Conservation (phyloP, 2,329 filamentous ascomycete species). For the Venturia effusa region DNA sequence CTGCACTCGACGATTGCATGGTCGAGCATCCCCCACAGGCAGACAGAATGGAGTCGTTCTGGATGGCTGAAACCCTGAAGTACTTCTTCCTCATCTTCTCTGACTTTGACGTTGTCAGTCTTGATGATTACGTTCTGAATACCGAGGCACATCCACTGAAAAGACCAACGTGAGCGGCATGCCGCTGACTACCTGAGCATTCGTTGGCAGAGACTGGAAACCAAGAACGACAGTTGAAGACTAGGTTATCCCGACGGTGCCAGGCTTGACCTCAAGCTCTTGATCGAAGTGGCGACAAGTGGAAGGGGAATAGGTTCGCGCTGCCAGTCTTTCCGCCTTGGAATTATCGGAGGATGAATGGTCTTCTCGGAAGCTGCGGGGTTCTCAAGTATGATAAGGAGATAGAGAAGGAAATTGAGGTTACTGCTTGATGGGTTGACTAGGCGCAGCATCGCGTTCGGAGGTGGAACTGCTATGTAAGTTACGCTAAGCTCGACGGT, state of each 20-base stretch:
- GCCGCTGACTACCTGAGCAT: slow-evolving; percentile 29
- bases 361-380: too few species aligned
- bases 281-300: slow-evolving; percentile 35
- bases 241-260: slow-evolving; percentile 28
- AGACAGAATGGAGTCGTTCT: slow-evolving; percentile 58
- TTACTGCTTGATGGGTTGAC: too few species aligned
- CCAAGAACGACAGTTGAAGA: slow-evolving; percentile 43
- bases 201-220: slow-evolving; percentile 68
- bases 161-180: too few species aligned
- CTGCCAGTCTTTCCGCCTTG: too few species aligned
- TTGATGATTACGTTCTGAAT: slow-evolving; percentile 58
- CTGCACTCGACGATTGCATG: slow-evolving; percentile 27
- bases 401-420: too few species aligned
- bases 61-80: slow-evolving; percentile 83
- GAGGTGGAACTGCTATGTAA: too few species aligned
- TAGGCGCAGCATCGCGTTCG: too few species aligned
- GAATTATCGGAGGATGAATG: too few species aligned
- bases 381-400: too few species aligned
- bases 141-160: slow-evolving; percentile 44
- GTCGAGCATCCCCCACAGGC: slow-evolving; percentile 23
- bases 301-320: too few species aligned
- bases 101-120: slow-evolving; percentile 49
- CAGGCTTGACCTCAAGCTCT: too few species aligned
- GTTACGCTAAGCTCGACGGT: too few species aligned
- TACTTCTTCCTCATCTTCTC: slow-evolving; percentile 82